Evolutionary conservation across 148 eudicot species (phyloP), one percentile per base, ranked within the genome.

Genomic region (Simmondsia chinensis): DNA sequence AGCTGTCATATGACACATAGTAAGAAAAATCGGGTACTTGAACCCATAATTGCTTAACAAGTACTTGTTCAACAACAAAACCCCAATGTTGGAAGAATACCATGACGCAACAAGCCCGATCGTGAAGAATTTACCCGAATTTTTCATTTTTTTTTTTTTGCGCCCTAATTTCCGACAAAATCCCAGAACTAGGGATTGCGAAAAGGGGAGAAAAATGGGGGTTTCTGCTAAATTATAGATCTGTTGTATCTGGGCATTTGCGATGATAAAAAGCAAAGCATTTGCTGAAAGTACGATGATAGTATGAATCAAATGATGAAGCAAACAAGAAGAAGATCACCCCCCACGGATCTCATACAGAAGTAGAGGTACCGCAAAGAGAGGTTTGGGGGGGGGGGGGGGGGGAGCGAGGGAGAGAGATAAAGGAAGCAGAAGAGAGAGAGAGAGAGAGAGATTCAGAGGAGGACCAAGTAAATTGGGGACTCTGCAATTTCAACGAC

Each of bases 1-100:
- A 9, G 95, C 95, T 3, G 80, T 74, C 95, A 85, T 85, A 51
- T 85, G 95, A 37, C 95, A 85, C 95, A 85, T 80, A 17, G 95
- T 85, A 13, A 85, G 64, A 60, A 85, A 85, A 18, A 85, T 85
- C 41, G 95, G 95, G 71, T 80, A 85, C 25, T 72, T 77, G 54
- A 85, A 85, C 8, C 95, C 95, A 27, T 85, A 85, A 52, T 85
- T 85, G 64, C 76, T 66, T 4, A 85, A 41, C 61, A 85, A 49
- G 48, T 85, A 85, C 63, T 85, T 85, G 74, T 85, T 85, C 3
- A 85, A 52, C 19, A 85, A 49, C 26, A 85, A 51, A 6, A 85
- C 95, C 22, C 95, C 95, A 24, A 85, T 85, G 75, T 85, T 85
- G 1, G 95, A 77, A 1, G 86, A 72, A 48, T 85, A 85, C 95